Evolutionary conservation across 139 green algal genomes (phyloP).

Genomic region (Chlorella sp.): DNA sequence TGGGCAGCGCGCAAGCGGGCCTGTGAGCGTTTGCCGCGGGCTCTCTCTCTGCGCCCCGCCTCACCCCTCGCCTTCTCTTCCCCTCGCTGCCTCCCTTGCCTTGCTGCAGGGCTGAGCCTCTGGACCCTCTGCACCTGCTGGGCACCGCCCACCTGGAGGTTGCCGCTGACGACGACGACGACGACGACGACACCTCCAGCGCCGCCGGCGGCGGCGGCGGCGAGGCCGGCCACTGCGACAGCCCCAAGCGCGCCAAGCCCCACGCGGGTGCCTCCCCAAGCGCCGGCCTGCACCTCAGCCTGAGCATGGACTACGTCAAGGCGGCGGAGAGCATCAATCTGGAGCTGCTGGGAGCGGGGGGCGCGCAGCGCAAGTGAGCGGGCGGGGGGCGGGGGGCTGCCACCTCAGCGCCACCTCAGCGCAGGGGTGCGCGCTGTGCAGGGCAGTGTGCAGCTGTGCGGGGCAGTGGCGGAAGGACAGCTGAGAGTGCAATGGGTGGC

Average conservation of each 20-base stretch:
- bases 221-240: background rate
- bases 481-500: too few species aligned
- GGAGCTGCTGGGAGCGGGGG: conserved; percentile 10
- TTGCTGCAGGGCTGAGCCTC: background rate
- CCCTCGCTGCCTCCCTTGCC: background rate
- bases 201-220: background rate
- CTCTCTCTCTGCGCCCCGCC: background rate
- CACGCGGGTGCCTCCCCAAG: background rate
- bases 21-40: too few species aligned
- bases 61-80: background rate
- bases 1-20: too few species aligned
- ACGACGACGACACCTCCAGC: background rate
- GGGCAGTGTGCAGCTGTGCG: background rate
- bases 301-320: conserved; percentile 44
- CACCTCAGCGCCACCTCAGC: too few species aligned
- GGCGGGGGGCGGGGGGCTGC: background rate
- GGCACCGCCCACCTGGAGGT: background rate
- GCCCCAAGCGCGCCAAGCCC: conserved; percentile 14
- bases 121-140: conserved; percentile 30
- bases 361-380: conserved; percentile 23
- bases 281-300: conserved; percentile 1
- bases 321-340: conserved; percentile 47
- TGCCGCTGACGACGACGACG: background rate
- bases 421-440: background rate
- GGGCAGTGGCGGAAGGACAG: too few species aligned